A percentile compares a stretch with the other conserved stretches of the same genome.
Evolutionary conservation across 2,329 filamentous ascomycete species (phyloP).

Genomic region (Verticillium alfalfae): DNA sequence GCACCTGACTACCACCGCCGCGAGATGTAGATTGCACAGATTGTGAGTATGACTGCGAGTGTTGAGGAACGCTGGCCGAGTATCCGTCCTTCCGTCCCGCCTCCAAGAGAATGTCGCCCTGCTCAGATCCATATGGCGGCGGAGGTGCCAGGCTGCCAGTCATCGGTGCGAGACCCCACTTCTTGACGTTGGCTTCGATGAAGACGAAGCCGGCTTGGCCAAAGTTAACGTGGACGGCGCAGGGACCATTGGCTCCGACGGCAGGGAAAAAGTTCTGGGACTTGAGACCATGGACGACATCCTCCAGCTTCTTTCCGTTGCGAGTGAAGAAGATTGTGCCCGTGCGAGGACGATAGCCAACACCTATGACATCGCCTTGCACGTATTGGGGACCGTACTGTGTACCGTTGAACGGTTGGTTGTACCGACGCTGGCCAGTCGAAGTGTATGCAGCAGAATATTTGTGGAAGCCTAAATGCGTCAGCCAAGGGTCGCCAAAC

Average conservation of each 20-base stretch:
- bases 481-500: background rate
- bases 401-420: slow-evolving; percentile 81
- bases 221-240: slow-evolving; percentile 92
- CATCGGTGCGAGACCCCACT: slow-evolving; percentile 96
- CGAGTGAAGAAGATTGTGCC: slow-evolving; percentile 97
- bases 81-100: slow-evolving; percentile 64
- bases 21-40: slow-evolving; percentile 29
- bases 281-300: slow-evolving; percentile 88
- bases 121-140: slow-evolving; percentile 93
- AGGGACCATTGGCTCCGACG: slow-evolving; percentile 91
- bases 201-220: slow-evolving; percentile 98
- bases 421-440: slow-evolving; percentile 78
- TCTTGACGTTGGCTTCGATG: slow-evolving; percentile 99
- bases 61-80: slow-evolving; percentile 30
- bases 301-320: slow-evolving; percentile 95
- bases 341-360: slow-evolving; percentile 90
- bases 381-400: slow-evolving; percentile 79
- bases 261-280: slow-evolving; percentile 96
- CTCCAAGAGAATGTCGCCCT: slow-evolving; percentile 91
- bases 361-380: slow-evolving; percentile 92
- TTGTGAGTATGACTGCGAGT: slow-evolving; percentile 39
- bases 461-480: slow-evolving; percentile 74
- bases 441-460: slow-evolving; percentile 89
- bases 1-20: slow-evolving; percentile 31
- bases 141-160: slow-evolving; percentile 92